Conservation (phyloP, 169 alveolate species). For the Plasmodium fragile region DNA sequence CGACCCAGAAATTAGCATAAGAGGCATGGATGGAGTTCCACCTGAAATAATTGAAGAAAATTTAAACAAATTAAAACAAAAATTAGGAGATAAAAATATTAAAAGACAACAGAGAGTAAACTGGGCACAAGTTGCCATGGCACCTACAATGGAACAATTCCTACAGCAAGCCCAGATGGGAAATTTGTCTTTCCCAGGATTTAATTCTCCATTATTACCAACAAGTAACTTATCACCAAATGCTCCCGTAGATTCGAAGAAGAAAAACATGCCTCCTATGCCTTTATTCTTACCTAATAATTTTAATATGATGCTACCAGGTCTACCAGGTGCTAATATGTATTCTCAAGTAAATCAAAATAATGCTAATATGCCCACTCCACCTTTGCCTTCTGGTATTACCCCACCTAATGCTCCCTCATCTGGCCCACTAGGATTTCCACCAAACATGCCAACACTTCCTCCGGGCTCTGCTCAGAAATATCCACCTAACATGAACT, state of each 20-base stretch:
- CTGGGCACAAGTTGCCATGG: constrained; percentile 89
- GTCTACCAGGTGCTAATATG: constrained; percentile 26
- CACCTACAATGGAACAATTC: constrained; percentile 85
- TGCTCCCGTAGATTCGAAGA: constrained; percentile 28
- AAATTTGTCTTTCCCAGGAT: constrained; percentile 63
- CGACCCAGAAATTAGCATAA: constrained; percentile 92
- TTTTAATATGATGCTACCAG: constrained; percentile 24
- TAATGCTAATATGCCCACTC: constrained; percentile 11
- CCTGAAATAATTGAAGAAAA: constrained; percentile 89
- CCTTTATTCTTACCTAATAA: constrained; percentile 43
- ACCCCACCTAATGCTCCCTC: constrained; percentile 1
- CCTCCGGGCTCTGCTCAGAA: constrained; percentile 23
- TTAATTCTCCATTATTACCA: constrained; percentile 64
- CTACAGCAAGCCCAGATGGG: constrained; percentile 79
- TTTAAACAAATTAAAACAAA: constrained; percentile 79
- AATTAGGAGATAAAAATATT: constrained; percentile 83
- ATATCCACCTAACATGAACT: constrained; percentile 29
- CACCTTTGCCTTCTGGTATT: not conserved
- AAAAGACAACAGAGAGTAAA: constrained; percentile 86
- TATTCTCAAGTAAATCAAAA: constrained; percentile 18
- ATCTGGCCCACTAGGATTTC: not conserved
- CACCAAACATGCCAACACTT: constrained; percentile 25
- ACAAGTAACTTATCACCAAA: constrained; percentile 27
- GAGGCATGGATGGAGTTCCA: constrained; percentile 99
- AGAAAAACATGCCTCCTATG: constrained; percentile 19